A percentile compares a stretch with the other conserved stretches of the same genome.
These are phyloP conservation scores for Chrysophaeum taylorii DNA, from an alignment of 352 stramenopile genomes.

Conservation along the genomic window DNA sequence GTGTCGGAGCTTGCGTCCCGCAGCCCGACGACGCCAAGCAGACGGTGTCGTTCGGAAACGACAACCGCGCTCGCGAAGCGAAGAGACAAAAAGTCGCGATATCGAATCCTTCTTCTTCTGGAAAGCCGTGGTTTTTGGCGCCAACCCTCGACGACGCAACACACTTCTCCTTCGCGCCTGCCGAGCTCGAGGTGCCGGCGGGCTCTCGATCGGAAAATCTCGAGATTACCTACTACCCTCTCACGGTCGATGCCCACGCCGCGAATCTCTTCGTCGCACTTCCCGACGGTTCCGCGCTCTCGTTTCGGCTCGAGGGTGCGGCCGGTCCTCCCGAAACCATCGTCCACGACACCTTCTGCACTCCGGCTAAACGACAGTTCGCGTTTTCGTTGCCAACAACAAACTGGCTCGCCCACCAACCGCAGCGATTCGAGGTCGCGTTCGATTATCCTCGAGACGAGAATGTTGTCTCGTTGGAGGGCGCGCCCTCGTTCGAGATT, in stretches of 20 bases:
- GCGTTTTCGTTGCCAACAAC: slow-evolving; percentile 55
- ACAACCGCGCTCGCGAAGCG: slow-evolving; percentile 66
- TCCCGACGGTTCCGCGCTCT: slow-evolving; percentile 66
- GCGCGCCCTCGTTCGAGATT: slow-evolving; percentile 55
- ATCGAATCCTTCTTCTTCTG: slow-evolving; percentile 67
- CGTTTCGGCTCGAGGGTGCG: slow-evolving; percentile 69
- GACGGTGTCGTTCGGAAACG: slow-evolving; percentile 71
- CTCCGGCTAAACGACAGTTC: slow-evolving; percentile 62
- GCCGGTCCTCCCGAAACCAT: slow-evolving; percentile 46
- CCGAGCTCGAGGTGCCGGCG: slow-evolving; percentile 59
- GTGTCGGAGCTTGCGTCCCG: slow-evolving; percentile 67
- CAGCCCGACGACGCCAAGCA: slow-evolving; percentile 70
- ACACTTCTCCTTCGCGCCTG: slow-evolving; percentile 57
- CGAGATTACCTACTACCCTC: slow-evolving; percentile 58
- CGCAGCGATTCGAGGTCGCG: slow-evolving; percentile 60
- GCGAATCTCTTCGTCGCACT: slow-evolving; percentile 76
- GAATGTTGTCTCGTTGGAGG: slow-evolving; percentile 45
- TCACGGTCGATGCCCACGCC: slow-evolving; percentile 49
- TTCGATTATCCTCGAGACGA: slow-evolving; percentile 41
- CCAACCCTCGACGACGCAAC: slow-evolving; percentile 70
- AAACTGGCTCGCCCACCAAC: slow-evolving; percentile 70
- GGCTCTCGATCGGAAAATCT: too few species aligned
- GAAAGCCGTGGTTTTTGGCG: slow-evolving; percentile 64
- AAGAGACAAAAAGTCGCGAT: slow-evolving; percentile 51
- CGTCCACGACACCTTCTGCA: slow-evolving; percentile 40